These are phyloP conservation scores for Coemansia sp. DNA, from an alignment of 192 early-diverging fungal genomes.

Conservation along the genomic window DNA sequence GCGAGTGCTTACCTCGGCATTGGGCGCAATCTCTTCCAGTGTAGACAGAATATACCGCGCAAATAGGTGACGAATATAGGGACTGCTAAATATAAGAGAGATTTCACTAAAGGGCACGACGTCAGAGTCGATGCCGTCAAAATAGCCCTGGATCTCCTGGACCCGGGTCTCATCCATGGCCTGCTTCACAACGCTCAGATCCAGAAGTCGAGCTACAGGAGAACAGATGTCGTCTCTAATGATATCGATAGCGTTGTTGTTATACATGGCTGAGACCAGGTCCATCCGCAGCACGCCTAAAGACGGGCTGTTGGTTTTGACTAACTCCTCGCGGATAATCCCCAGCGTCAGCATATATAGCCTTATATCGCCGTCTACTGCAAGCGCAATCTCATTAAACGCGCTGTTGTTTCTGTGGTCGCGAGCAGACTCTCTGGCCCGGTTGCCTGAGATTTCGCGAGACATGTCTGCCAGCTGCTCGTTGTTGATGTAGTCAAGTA, in stretches of 20 bases:
- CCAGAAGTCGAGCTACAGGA: constrained; percentile 38
- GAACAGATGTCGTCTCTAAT: constrained; percentile 35
- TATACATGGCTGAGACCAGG: constrained; percentile 42
- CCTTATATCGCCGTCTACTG: constrained; percentile 29
- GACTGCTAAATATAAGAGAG: constrained; percentile 45
- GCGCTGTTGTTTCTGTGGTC: constrained; percentile 17
- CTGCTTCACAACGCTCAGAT: constrained; percentile 38
- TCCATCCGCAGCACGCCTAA: constrained; percentile 43
- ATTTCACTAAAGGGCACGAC: constrained; percentile 44
- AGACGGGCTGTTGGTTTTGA: constrained; percentile 25
- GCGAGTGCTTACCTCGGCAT: constrained; percentile 23
- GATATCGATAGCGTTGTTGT: constrained; percentile 20
- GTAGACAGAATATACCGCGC: constrained; percentile 36
- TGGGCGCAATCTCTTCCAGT: constrained; percentile 33
- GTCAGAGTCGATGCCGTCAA: constrained; percentile 34
- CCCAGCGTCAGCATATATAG: constrained; percentile 46
- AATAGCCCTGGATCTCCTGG: constrained; percentile 30
- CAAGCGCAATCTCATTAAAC: constrained; percentile 21
- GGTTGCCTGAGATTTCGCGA: constrained; percentile 24
- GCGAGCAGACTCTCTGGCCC: neutral
- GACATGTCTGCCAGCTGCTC: constrained; percentile 24
- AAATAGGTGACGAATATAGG: constrained; percentile 39
- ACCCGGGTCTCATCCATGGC: constrained; percentile 33
- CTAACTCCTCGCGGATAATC: constrained; percentile 34
- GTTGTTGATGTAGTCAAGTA: constrained; percentile 13